These are phyloP conservation scores for Clarkia xantiana DNA, from an alignment of 345 rosid species.

Conservation along the genomic window DNA sequence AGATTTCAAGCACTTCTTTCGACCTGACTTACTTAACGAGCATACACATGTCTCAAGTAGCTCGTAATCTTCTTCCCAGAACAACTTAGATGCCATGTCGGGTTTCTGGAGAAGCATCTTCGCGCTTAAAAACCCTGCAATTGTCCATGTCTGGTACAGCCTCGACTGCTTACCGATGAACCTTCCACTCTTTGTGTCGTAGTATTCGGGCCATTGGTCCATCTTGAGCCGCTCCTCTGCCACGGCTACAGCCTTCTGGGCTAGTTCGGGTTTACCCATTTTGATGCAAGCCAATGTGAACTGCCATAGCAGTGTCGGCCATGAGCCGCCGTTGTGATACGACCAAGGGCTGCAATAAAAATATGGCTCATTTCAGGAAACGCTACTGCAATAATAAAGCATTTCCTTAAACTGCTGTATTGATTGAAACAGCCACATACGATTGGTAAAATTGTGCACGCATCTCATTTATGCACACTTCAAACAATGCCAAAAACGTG, in stretches of 20 bases:
- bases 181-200: slow-evolving; percentile 62
- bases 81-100: slow-evolving; percentile 61
- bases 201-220: slow-evolving; percentile 88
- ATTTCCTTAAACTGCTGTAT: too few species aligned
- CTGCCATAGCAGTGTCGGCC: slow-evolving; percentile 99
- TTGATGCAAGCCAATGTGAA: slow-evolving; percentile 86
- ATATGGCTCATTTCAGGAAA: slow-evolving; percentile 1
- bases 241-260: slow-evolving; percentile 50
- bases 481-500: too few species aligned
- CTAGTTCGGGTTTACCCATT: slow-evolving; percentile 68
- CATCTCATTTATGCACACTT: too few species aligned
- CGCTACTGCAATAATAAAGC: too few species aligned
- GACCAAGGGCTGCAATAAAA: slow-evolving; percentile 73
- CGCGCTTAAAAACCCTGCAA: slow-evolving; percentile 66
- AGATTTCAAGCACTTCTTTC: slow-evolving; percentile 53
- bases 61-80: slow-evolving; percentile 86
- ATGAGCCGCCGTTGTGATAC: slow-evolving; percentile 94
- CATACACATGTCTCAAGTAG: slow-evolving; percentile 79
- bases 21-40: slow-evolving; percentile 34
- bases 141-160: slow-evolving; percentile 74
- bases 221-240: slow-evolving; percentile 57
- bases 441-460: too few species aligned
- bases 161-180: slow-evolving; percentile 77
- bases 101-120: slow-evolving; percentile 85
- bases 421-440: too few species aligned